Evolutionary conservation across 2,329 filamentous ascomycete genomes (phyloP).

Genomic region (Stachybotrys chlorohalonatus): DNA sequence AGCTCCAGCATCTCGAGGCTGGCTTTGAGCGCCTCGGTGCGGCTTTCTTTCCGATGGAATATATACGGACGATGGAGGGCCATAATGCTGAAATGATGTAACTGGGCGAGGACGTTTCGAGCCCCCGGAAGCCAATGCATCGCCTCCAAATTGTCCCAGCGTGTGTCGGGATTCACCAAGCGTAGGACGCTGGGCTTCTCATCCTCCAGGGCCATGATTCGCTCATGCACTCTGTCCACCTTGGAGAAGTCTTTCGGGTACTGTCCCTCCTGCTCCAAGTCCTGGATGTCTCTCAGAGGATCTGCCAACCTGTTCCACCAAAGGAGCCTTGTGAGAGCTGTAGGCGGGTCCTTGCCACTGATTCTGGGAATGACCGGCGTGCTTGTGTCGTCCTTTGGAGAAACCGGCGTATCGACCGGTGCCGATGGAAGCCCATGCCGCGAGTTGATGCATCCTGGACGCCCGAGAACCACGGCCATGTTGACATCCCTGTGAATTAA

Average conservation of each 20-base stretch:
- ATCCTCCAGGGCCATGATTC: constrained; percentile 37
- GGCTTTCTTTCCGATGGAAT: constrained; percentile 44
- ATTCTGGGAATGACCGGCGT: constrained; percentile 38
- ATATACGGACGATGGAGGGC: constrained; percentile 54
- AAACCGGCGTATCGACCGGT: constrained; percentile 44
- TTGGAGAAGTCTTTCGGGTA: constrained; percentile 44
- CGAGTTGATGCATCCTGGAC: constrained; percentile 46
- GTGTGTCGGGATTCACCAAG: constrained; percentile 45
- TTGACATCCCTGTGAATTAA: constrained; percentile 38
- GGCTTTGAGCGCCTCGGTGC: constrained; percentile 46
- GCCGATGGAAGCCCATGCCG: constrained; percentile 35
- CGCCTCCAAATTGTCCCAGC: constrained; percentile 44
- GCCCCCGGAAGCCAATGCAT: constrained; percentile 41
- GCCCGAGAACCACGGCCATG: constrained; percentile 42
- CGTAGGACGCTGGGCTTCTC: constrained; percentile 44
- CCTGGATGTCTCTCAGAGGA: constrained; percentile 43
- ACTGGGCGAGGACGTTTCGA: constrained; percentile 37
- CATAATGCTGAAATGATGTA: constrained; percentile 45
- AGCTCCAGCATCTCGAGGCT: constrained; percentile 46
- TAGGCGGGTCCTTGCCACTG: constrained; percentile 41
- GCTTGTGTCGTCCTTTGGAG: constrained; percentile 37
- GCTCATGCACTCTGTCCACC: constrained; percentile 44
- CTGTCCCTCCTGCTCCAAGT: constrained; percentile 47
- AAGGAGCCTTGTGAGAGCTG: constrained; percentile 43
- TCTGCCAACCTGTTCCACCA: constrained; percentile 38